Evolutionary conservation across 805 yeast species (phyloP).

Genomic region (Debaryomyces hansenii): DNA sequence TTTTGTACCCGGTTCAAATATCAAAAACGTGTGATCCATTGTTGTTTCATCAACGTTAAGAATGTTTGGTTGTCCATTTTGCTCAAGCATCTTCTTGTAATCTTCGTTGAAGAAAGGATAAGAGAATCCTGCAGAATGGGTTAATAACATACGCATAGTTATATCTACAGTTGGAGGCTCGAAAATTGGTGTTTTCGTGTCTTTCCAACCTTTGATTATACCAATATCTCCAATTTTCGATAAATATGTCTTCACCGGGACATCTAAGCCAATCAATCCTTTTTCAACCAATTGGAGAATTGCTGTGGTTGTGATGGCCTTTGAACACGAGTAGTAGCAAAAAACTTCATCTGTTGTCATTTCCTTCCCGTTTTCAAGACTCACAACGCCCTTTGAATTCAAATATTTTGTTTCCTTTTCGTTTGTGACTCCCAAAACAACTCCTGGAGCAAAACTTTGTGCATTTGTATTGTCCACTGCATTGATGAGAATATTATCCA

Average conservation of each 20-base stretch:
- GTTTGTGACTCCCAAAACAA: constrained; percentile 15
- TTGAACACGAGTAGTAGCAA: constrained; percentile 32
- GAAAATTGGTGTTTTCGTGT: constrained; percentile 15
- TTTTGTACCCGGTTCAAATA: constrained; percentile 36
- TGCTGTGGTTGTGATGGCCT: constrained; percentile 26
- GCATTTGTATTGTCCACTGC: background rate
- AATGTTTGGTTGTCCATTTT: constrained; percentile 6
- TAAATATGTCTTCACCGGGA: constrained; percentile 23
- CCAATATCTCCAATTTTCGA: constrained; percentile 29
- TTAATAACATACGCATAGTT: constrained; percentile 32
- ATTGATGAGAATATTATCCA: background rate
- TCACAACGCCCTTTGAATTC: constrained; percentile 8
- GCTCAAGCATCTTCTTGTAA: constrained; percentile 6
- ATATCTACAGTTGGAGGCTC: constrained; percentile 23
- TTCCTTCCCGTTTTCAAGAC: constrained; percentile 1
- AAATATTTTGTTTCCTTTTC: constrained; percentile 11
- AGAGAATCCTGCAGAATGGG: constrained; percentile 41
- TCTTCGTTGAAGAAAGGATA: constrained; percentile 28
- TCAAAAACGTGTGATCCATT: constrained; percentile 20
- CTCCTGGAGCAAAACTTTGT: constrained; percentile 5
- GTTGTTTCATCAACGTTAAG: constrained; percentile 8
- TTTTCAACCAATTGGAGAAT: constrained; percentile 31
- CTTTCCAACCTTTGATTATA: constrained; percentile 15
- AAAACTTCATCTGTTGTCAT: constrained; percentile 11
- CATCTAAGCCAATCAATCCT: constrained; percentile 29